A percentile compares a stretch with the other conserved stretches of the same genome.
phyloP scores from a whole-genome alignment of 768 basidiomycete genomes.

The Suillus fuscotomentosus region DNA sequence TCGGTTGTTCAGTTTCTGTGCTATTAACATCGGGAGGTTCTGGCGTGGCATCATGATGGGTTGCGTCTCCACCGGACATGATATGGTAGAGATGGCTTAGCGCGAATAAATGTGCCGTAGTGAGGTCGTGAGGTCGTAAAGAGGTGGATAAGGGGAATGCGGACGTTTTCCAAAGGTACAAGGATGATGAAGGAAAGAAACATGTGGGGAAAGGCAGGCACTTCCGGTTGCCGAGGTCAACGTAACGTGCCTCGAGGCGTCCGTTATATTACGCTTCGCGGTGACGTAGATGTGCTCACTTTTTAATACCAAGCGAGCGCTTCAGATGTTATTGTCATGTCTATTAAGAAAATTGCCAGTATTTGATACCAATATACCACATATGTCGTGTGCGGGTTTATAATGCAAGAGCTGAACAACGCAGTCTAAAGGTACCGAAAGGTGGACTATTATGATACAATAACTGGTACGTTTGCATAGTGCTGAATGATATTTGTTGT shows the following conservation, averaged over 20 bases:
- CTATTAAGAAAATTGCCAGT: neutral
- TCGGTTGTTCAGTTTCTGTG: neutral
- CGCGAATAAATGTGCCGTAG: neutral
- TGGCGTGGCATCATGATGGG: neutral
- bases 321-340: neutral
- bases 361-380: neutral
- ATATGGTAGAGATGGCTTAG: neutral
- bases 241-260: neutral
- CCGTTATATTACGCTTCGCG: neutral
- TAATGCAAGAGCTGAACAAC: neutral
- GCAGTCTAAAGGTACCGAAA: neutral
- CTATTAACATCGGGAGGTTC: neutral
- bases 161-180: neutral
- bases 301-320: neutral
- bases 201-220: neutral
- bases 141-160: neutral
- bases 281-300: neutral
- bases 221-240: neutral
- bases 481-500: neutral
- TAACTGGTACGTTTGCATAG: conserved; percentile 1
- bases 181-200: neutral
- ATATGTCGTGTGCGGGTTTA: neutral
- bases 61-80: neutral
- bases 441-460: conserved; percentile 2
- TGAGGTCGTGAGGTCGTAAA: conserved; percentile 3